Conservation (phyloP, 441 rosid species). For the Erysimum pusillum region DNA sequence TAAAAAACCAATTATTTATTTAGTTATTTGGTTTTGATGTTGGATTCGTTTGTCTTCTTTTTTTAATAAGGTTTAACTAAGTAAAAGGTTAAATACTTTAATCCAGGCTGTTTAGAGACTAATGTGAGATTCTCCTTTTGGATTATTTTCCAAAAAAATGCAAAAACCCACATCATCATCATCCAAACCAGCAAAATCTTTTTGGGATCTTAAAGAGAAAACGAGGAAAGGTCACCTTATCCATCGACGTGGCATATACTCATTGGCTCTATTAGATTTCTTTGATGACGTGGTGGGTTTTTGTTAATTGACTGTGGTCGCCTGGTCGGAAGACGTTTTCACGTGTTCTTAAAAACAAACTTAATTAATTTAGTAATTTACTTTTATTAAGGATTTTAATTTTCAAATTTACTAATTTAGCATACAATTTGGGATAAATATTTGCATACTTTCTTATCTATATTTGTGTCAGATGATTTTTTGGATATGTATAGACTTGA, state of each 20-base stretch:
- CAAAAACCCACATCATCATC: constrained; percentile 25
- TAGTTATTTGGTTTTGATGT: not conserved
- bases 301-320: constrained; percentile 43
- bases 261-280: constrained; percentile 57
- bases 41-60: not conserved
- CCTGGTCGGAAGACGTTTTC: constrained; percentile 46
- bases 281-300: constrained; percentile 50
- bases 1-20: not conserved
- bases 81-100: not conserved
- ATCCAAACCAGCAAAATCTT: constrained; percentile 49
- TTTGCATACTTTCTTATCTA: not conserved
- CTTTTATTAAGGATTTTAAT: not conserved
- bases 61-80: not conserved
- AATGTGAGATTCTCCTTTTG: constrained; percentile 22
- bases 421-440: not conserved
- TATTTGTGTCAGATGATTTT: not conserved
- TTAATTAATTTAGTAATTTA: constrained; percentile 6
- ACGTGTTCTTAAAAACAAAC: constrained; percentile 51
- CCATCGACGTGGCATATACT: constrained; percentile 47
- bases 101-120: not conserved
- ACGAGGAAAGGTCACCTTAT: constrained; percentile 53
- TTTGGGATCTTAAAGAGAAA: constrained; percentile 40
- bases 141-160: constrained; percentile 12
- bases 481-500: not conserved
- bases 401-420: constrained; percentile 21